These are phyloP conservation scores for Scutellospora calospora DNA, from an alignment of 371 early-diverging fungal genomes.

Conservation along the genomic window DNA sequence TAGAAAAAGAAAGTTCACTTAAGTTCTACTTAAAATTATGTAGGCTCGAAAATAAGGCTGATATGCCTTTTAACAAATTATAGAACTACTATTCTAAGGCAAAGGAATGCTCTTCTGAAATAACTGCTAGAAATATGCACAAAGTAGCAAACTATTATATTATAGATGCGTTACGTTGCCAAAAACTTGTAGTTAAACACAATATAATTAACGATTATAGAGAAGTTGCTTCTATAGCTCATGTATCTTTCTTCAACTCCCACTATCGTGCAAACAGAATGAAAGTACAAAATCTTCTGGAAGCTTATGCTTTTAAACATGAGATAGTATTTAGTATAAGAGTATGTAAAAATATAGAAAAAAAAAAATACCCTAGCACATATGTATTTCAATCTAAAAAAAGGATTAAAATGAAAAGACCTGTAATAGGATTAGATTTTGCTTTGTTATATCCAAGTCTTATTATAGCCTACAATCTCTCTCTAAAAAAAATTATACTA, in stretches of 20 bases:
- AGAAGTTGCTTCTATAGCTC: constrained; percentile 33
- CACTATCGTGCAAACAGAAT: constrained; percentile 15
- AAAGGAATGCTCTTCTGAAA: neutral
- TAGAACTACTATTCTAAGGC: neutral
- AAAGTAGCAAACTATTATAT: constrained; percentile 33
- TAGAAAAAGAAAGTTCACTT: neutral
- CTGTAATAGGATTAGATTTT: neutral
- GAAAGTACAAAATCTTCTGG: constrained; percentile 16
- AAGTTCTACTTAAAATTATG: constrained; percentile 11
- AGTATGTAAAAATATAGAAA: neutral
- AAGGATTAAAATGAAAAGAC: neutral
- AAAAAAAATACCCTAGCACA: neutral
- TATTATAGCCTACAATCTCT: neutral
- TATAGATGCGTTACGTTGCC: constrained; percentile 7
- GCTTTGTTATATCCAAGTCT: constrained; percentile 2
- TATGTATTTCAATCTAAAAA: neutral
- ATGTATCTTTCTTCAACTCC: constrained; percentile 24
- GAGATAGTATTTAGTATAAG: constrained; percentile 35
- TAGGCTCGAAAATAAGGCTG: neutral
- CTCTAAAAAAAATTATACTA: neutral
- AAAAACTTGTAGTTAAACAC: constrained; percentile 12
- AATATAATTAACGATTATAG: constrained; percentile 26
- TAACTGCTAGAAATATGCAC: too few species aligned
- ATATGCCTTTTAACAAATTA: neutral
- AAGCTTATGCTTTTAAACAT: neutral